These are phyloP conservation scores for Solanum medicagineum DNA, from an alignment of 257 asterid species.

Conservation along the genomic window DNA sequence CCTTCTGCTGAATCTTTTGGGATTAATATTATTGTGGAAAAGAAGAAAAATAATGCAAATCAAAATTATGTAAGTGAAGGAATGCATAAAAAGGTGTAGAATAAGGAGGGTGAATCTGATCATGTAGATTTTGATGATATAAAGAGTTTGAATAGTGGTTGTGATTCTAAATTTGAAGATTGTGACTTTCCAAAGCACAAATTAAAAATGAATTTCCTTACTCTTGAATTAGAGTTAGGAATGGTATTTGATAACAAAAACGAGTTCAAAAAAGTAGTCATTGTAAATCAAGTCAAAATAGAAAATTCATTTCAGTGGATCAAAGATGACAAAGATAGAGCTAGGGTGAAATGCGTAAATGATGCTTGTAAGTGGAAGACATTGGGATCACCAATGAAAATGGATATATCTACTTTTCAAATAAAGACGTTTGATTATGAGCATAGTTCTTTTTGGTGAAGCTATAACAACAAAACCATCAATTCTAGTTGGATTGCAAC, in stretches of 20 bases:
- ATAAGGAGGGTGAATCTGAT: too few relatives aligned
- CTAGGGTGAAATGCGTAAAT: not conserved
- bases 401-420: not conserved
- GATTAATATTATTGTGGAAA: too few relatives aligned
- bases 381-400: not conserved
- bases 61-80: too few relatives aligned
- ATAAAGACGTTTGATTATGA: not conserved
- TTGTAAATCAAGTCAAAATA: not conserved
- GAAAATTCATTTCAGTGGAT: not conserved
- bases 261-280: not conserved
- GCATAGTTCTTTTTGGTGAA: not conserved
- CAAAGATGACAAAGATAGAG: not conserved
- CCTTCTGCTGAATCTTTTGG: too few relatives aligned
- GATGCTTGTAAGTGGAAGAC: not conserved
- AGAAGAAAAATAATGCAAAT: too few relatives aligned
- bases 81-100: too few relatives aligned
- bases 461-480: not conserved
- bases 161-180: too few relatives aligned
- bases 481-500: not conserved
- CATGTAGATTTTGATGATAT: too few relatives aligned
- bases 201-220: not conserved
- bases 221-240: not conserved
- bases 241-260: not conserved
- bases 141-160: too few relatives aligned
- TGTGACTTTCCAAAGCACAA: too few relatives aligned